Base-by-base conservation (phyloP, 164 flowering plant genomes). In the Malania oleifera region DNA sequence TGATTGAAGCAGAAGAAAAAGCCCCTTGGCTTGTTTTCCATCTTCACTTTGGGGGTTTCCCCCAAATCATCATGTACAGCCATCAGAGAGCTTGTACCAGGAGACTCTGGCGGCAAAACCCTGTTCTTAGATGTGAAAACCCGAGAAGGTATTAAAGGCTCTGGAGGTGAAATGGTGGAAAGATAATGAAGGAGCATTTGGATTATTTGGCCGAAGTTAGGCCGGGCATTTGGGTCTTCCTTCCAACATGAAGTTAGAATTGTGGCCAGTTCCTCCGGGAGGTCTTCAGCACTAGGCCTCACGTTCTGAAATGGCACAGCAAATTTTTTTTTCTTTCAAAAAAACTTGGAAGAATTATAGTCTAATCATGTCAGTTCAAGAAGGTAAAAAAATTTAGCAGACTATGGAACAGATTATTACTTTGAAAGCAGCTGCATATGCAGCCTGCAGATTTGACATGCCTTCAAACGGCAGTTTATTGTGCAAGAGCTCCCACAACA, bases 371-470 rank as follows among this genome's bases (percentile, higher is more conserved):
- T 23, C 46, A 22, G 20, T 28, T 50, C 61, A 66, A 56, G 25
- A 49, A 22, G 6, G 35, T 53, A 1, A n/a, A 25, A 54, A 1
- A 11, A 11, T 5, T 13, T 2, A 18, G 5, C 34, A 50, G 6
- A 19, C 43, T 20, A 64, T 27, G 28, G 12, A 31, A 14, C 29
- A 54, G 34, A 54, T 25, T 22, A 6, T 56, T 79, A 89, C 98
- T 76, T 90, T 93, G 53, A 93, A 93, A 62, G 97, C 98, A 18
- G 98, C 98, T 7, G 97, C 98, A 78, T 90, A 93, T 22, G 98
- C 96, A 10, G 97, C 98, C 64, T 90, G 98, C 38, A 93, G 69
- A 76, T 93, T 93, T 28, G 98, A 90, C 98, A 90, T 93, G 77
- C 96, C 96, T 77, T 89, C 98, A 63, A 92, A 92, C 3, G 98